A percentile compares a stretch with the other conserved stretches of the same genome.
These are phyloP conservation scores for Aspergillus cavernicola DNA, from an alignment of 495 filamentous ascomycete species.

Conservation along the genomic window DNA sequence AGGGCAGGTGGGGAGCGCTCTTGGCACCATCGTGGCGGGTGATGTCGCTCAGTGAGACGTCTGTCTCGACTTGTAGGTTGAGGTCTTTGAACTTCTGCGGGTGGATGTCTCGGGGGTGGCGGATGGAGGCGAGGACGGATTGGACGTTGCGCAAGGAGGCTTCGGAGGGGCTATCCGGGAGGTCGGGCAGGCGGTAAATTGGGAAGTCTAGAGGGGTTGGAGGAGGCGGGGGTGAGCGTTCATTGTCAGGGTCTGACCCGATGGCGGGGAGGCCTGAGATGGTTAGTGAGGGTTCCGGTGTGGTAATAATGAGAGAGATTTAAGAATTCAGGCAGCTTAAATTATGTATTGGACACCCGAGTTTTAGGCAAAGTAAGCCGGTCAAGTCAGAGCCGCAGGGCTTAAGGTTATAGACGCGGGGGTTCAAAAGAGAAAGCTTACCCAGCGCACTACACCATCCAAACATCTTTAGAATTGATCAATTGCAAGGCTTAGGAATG, in stretches of 20 bases:
- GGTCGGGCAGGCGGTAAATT: conserved; percentile 31
- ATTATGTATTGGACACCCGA: too few relatives aligned
- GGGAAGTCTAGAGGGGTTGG: conserved; percentile 51
- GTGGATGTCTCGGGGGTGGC: conserved; percentile 50
- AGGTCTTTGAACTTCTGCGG: conserved; percentile 47
- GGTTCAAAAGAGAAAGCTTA: conserved; percentile 23
- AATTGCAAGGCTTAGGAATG: too few relatives aligned
- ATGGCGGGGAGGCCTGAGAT: conserved; percentile 32
- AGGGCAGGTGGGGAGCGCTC: conserved; percentile 45
- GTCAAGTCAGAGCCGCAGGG: too few relatives aligned
- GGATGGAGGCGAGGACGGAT: conserved; percentile 43
- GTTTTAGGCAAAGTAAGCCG: neutral
- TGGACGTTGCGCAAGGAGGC: conserved; percentile 35
- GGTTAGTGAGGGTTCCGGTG: neutral
- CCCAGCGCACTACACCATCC: conserved; percentile 37
- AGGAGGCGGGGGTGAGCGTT: conserved; percentile 42
- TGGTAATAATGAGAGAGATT: too few relatives aligned
- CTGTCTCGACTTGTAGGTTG: conserved; percentile 45
- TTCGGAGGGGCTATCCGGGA: conserved; percentile 22
- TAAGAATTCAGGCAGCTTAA: too few relatives aligned
- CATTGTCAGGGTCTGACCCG: conserved; percentile 36
- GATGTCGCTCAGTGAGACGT: conserved; percentile 42
- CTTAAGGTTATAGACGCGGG: neutral
- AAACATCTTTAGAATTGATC: too few relatives aligned
- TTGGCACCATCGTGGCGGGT: conserved; percentile 36